Conservation (phyloP, 495 filamentous ascomycete genomes). For the Aspergillus egyptiacus region DNA sequence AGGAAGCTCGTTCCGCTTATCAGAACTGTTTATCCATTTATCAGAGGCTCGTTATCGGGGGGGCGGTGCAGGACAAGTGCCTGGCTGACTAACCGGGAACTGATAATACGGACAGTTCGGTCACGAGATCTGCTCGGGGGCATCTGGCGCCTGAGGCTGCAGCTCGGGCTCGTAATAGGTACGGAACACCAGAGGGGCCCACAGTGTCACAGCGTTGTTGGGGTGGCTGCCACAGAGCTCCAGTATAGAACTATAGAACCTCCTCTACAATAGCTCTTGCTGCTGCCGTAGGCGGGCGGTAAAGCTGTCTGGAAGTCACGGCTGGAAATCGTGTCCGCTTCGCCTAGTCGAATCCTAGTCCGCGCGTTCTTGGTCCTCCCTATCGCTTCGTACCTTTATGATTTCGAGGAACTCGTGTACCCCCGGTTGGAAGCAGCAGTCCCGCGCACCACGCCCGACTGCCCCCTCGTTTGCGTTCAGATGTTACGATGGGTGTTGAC, state of each 20-base stretch:
- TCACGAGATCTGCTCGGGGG: no score
- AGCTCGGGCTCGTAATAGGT: no score
- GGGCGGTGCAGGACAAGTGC: background rate
- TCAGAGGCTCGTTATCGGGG: background rate
- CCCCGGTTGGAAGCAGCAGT: conserved; percentile 35
- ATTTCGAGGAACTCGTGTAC: conserved; percentile 16
- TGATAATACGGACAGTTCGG: no score
- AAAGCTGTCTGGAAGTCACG: conserved; percentile 5
- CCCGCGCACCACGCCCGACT: conserved; percentile 16
- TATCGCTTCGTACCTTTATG: conserved; percentile 24
- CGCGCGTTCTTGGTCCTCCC: background rate
- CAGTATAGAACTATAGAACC: background rate
- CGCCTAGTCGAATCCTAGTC: background rate
- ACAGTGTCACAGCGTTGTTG: conserved; percentile 1
- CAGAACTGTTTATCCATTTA: background rate
- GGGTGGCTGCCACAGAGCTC: no score
- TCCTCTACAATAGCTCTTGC: background rate
- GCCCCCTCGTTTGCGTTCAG: conserved; percentile 24
- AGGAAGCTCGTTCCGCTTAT: background rate
- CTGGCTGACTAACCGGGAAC: no score
- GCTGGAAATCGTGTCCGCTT: background rate
- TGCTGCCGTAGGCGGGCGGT: background rate
- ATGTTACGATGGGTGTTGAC: conserved; percentile 73
- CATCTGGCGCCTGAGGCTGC: no score
- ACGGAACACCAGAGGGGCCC: conserved; percentile 5